Evolutionary conservation across 371 early-diverging fungal genomes (phyloP).

Genomic region (Nematocida sp.): DNA sequence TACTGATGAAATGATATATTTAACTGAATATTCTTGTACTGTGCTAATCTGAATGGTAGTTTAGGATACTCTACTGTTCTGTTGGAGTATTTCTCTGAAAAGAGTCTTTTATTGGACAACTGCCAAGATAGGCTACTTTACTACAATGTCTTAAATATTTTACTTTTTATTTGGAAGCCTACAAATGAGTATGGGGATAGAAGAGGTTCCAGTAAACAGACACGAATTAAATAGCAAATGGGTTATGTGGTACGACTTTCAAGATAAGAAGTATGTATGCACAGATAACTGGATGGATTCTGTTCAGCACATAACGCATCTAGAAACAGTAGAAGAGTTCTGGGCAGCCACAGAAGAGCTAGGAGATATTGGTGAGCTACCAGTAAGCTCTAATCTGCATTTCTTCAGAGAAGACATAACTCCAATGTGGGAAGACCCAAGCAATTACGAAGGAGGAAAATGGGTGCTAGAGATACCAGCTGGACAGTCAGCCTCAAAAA

Average conservation of each 20-base stretch:
- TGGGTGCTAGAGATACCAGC: conserved; percentile 73
- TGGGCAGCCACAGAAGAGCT: conserved; percentile 43
- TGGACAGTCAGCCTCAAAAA: background rate
- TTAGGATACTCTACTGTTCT: too few species aligned
- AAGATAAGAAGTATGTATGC: conserved; percentile 64
- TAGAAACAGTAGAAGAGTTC: conserved; percentile 29
- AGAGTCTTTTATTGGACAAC: too few species aligned
- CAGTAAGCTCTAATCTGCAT: conserved; percentile 74
- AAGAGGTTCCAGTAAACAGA: conserved; percentile 66
- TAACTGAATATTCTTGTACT: too few species aligned
- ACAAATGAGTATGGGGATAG: conserved; percentile 40
- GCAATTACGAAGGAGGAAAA: conserved; percentile 85
- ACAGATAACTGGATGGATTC: conserved; percentile 34
- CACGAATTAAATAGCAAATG: conserved; percentile 78
- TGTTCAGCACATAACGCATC: conserved; percentile 30
- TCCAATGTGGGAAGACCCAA: conserved; percentile 98
- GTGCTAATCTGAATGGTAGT: too few species aligned
- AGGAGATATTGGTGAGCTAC: conserved; percentile 65
- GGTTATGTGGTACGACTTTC: conserved; percentile 85
- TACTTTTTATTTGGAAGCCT: conserved; percentile 30
- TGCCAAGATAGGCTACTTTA: too few species aligned
- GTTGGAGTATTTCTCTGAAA: too few species aligned
- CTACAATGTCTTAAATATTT: conserved; percentile 43
- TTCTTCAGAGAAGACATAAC: conserved; percentile 86
- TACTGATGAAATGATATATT: too few species aligned